Conservation (phyloP, 192 early-diverging fungal species). For the Backusella tuberculispora region DNA sequence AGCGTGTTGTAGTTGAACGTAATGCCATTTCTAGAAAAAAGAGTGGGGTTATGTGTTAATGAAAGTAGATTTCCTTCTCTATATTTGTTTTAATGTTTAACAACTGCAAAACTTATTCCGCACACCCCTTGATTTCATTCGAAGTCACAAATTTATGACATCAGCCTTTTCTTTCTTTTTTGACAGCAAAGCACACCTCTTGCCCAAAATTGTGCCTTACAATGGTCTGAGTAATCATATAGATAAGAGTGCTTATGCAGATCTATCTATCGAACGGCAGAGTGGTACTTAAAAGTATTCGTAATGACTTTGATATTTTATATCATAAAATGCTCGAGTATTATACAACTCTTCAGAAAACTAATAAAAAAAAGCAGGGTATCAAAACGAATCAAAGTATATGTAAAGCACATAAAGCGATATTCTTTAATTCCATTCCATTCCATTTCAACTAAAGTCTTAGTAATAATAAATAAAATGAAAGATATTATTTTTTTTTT, state of each 20-base stretch:
- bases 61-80: neutral
- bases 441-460: too few relatives aligned
- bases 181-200: neutral
- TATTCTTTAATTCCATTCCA: too few relatives aligned
- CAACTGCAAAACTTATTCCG: conserved; percentile 1
- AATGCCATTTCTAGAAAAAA: conserved; percentile 24
- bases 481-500: neutral
- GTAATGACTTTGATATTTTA: too few relatives aligned
- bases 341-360: too few relatives aligned
- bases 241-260: neutral
- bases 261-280: neutral
- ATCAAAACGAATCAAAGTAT: too few relatives aligned
- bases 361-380: too few relatives aligned
- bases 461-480: too few relatives aligned
- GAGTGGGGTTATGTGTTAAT: conserved; percentile 9
- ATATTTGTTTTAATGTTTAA: neutral
- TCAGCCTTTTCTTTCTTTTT: neutral
- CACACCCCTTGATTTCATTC: conserved; percentile 12
- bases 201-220: neutral
- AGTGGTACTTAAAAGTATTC: too few relatives aligned
- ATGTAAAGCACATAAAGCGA: too few relatives aligned
- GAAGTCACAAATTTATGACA: conserved; percentile 9
- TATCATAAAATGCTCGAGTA: too few relatives aligned
- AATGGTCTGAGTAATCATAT: neutral
- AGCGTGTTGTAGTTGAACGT: conserved; percentile 30